Evolutionary conservation across 495 filamentous ascomycete species (phyloP), one percentile per base, ranked within the genome.

Genomic region (Hypoxylon perforatum): DNA sequence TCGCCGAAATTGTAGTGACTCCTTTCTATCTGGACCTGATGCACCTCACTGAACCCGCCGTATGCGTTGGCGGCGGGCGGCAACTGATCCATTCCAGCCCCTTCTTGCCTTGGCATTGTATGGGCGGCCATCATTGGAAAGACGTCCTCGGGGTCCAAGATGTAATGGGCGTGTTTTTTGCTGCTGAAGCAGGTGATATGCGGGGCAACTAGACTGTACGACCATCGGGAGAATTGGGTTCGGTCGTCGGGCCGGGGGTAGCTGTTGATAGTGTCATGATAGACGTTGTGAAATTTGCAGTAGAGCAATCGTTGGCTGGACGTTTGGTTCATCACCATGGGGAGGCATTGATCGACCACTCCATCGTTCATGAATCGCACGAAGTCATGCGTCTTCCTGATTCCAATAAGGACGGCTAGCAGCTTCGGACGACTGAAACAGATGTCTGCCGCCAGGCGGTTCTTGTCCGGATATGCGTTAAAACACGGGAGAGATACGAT

Each of bases 31-130:
- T 41, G 15, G 33, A 69, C 61, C 18, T 33, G 48, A 22, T 55
- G 61, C 10, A 69, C 66, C 17, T 69, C 55, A 15, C 61, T 69
- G 23, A 52, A 69, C 4, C 61, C 66, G 0, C 60, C 66, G 25
- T 55, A 53, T 3, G 19, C 8, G 3, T 15, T n/a, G n/a, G n/a
- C n/a, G n/a, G n/a, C 36, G 22, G 41, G 38, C 12, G 39, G 28
- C 4, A 47, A 3, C 11, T n/a, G 5, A n/a, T 33, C 33, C 4
- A 11, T 3, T 28, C 12, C 56, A 17, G 28, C 2, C 22, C 22
- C 10, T 4, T 55, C 47, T 9, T 41, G 14, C 28, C 18, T 58
- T 6, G 23, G 49, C 0, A 64, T 25, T 9, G 41, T 60, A 7
- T 0, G 4, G 6, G 2, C 46, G 18, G 7, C 18, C 5, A 18